Evolutionary conservation across 345 rosid species (phyloP).

Genomic region (Bruguiera gymnorhiza): DNA sequence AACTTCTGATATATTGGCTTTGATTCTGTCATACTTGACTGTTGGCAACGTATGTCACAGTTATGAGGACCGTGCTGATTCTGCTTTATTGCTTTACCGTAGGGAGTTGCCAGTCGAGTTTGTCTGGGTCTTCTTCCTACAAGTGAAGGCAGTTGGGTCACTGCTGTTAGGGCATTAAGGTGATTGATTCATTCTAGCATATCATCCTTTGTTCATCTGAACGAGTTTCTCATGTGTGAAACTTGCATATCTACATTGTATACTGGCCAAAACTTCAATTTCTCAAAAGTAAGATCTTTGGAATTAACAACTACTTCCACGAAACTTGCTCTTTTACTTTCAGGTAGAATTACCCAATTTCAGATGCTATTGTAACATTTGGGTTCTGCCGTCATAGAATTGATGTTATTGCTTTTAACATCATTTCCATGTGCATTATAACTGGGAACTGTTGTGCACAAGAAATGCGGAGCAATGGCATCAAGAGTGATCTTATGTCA

Average conservation of each 20-base stretch:
- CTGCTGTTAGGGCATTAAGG: constrained; percentile 88
- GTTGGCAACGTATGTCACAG: no score
- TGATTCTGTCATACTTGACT: no score
- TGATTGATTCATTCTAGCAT: constrained; percentile 27
- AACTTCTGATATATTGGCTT: no score
- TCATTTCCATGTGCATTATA: no score
- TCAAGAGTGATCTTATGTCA: neutral
- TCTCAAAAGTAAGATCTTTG: neutral
- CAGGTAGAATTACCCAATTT: no score
- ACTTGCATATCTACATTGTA: neutral
- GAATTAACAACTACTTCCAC: no score
- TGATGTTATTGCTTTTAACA: no score
- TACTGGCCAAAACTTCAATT: neutral
- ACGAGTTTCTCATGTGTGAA: neutral
- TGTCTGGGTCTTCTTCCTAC: constrained; percentile 89
- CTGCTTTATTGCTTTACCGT: constrained; percentile 17
- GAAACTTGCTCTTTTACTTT: neutral
- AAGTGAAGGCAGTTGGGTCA: constrained; percentile 84
- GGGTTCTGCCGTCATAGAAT: no score
- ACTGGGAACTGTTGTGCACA: no score
- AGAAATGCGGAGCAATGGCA: neutral
- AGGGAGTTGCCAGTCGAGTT: constrained; percentile 92
- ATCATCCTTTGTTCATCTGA: neutral
- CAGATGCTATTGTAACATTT: no score
- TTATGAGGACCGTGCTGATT: neutral